Base-by-base conservation (phyloP, 176 grass and related monocot species). In the Oryza brachyantha region DNA sequence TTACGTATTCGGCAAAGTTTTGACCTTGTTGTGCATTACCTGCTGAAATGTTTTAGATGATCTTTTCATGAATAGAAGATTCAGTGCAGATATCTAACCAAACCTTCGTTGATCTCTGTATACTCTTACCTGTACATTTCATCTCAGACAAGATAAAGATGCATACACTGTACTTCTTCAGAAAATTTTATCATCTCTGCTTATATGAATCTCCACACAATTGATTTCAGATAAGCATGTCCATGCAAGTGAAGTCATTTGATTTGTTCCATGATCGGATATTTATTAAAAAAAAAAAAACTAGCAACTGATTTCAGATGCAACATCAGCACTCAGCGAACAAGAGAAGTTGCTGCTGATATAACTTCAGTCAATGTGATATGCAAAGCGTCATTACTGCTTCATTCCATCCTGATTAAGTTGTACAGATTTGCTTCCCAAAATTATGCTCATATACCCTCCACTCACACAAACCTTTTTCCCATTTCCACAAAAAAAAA, bases 111-210 rank as follows among this genome's bases (percentile, higher is more conserved):
- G 1, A 40, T 84, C 13, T 22, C 21, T 84, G 81, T 84, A 42
- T 52, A 88, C 75, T 75, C 39, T 22, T 39, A 27, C 28, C 64
- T 37, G 76, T 70, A 75, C 10, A 75, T 70, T 63, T 62, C 40
- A 39, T n/a, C 26, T 40, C 31, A 34, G 38, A 65, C 19, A 13
- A 59, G n/a, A 76, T 13, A 8, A 52, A 52, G 13, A 16, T 5
- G 13, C 3, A 35, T 58, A 41, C 36, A 63, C 10, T n/a, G 13
- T 72, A 52, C 12, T 52, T 24, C 12, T 52, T 29, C 29, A 29
- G 65, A 32, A 79, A 54, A 13, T 17, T 38, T 48, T 38, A 8
- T 37, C 29, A 29, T 48, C 63, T 63, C 8, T 73, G 10, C n/a
- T 29, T 52, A n/a, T 50, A 36, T 82, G 59, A 28, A 29, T 17